Evolutionary conservation across 768 basidiomycete genomes (phyloP).

Genomic region (Roridomyces roridus): DNA sequence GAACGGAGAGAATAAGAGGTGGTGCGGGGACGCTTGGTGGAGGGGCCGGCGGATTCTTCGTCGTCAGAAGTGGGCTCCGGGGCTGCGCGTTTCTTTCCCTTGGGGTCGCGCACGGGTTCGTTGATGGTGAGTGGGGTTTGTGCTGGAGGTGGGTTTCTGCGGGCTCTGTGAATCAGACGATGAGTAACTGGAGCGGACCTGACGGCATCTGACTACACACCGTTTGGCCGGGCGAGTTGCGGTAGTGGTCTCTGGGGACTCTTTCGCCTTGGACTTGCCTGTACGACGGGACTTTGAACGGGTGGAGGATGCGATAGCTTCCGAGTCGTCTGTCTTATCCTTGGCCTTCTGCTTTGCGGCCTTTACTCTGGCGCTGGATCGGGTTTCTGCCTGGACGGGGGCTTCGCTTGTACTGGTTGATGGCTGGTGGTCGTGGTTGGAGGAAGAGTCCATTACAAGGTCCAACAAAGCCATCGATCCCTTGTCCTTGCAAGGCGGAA

Average conservation of each 20-base stretch:
- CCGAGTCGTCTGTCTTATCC: slow-evolving; percentile 53
- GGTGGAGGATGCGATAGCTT: slow-evolving; percentile 36
- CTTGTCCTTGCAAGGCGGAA: background rate
- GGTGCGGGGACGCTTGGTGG: slow-evolving; percentile 69
- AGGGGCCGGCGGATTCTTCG: slow-evolving; percentile 58
- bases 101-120: slow-evolving; percentile 77
- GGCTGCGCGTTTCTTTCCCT: slow-evolving; percentile 93
- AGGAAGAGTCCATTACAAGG: slow-evolving; percentile 93
- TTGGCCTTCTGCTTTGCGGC: slow-evolving; percentile 75
- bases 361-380: slow-evolving; percentile 80
- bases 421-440: slow-evolving; percentile 73
- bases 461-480: slow-evolving; percentile 88
- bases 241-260: slow-evolving; percentile 55
- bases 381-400: slow-evolving; percentile 51
- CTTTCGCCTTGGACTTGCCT: slow-evolving; percentile 71
- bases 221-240: slow-evolving; percentile 61
- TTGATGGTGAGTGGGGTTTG: slow-evolving; percentile 65
- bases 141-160: slow-evolving; percentile 55
- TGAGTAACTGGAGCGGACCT: slow-evolving; percentile 31
- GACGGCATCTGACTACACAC: slow-evolving; percentile 49
- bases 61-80: slow-evolving; percentile 75
- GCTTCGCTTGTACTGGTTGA: slow-evolving; percentile 67
- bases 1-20: slow-evolving; percentile 75
- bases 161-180: slow-evolving; percentile 54
- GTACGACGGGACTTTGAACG: slow-evolving; percentile 55